Base-by-base conservation (phyloP, 108 stramenopile species). In the Discostella pseudostelligera region DNA sequence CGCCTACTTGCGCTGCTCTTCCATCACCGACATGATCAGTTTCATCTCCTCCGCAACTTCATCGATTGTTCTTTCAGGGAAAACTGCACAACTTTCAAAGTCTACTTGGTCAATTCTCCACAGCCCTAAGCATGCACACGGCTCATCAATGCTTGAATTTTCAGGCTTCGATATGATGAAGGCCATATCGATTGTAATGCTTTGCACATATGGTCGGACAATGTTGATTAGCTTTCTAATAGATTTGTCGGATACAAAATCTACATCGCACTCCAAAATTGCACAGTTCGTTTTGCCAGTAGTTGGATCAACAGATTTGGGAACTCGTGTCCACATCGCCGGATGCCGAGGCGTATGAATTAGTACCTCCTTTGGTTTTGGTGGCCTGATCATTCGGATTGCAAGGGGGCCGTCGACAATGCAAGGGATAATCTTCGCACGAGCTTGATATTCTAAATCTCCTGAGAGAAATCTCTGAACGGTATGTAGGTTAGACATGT, bases 61-160 rank as follows among this genome's bases (percentile, higher is more conserved):
- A 3, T 71, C 70, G 4, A 66, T 47, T 48, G 58, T 50, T 40
- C 62, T 59, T 42, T 80, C 73, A 11, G 74, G 74, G 8, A 80
- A 64, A 12, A 69, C 69, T 0, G 82, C 80, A 65, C 69, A 83
- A 24, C 69, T 16, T 39, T 56, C 55, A 42, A 83, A 68, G 51
- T 82, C 83, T 20, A 87, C 69, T 40, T 79, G 65, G 42, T 87
- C 81, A 10, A 87, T 70, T 45, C 83, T 55, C 75, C 78, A 87
- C 20, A 84, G n/a, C 2, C 76, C 81, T 42, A 87, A 20, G 49
- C 83, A 77, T 13, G 79, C 74, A 35, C 70, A 60, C 8, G 79
- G 81, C 40, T 80, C 83, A 1, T 82, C 62, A 8, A 63, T 44
- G 16, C 65, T 55, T 11, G 55, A 49, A 45, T 47, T 70, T n/a